phyloP scores from a whole-genome alignment of 2,329 filamentous ascomycete genomes.

The Fusarium tricinctum region DNA sequence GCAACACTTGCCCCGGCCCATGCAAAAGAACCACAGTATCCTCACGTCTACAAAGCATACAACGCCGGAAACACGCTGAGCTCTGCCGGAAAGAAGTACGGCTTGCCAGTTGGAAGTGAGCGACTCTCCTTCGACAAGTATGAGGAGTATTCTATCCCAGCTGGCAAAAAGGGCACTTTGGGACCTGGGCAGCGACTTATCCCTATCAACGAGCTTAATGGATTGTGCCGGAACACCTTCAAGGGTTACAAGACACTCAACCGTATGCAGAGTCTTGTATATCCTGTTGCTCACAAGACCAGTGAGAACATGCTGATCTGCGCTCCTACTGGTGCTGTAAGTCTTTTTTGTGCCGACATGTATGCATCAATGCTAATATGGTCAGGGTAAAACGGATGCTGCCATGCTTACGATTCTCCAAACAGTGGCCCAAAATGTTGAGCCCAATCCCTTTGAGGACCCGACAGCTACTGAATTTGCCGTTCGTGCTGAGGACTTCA shows the following conservation, averaged over 20 bases:
- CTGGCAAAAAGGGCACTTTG: constrained; percentile 81
- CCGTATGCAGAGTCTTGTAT: constrained; percentile 97
- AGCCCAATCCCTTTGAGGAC: constrained; percentile 83
- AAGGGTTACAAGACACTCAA: constrained; percentile 94
- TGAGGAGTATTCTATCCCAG: constrained; percentile 90
- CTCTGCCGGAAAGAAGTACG: constrained; percentile 83
- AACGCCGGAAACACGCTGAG: constrained; percentile 89
- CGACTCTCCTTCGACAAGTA: constrained; percentile 81
- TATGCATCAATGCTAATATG: constrained; percentile 27
- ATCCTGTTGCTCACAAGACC: constrained; percentile 93
- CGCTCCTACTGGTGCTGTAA: constrained; percentile 90
- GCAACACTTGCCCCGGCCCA: constrained; percentile 78
- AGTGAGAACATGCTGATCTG: constrained; percentile 99
- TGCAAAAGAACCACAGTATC: constrained; percentile 82
- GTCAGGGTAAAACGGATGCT: constrained; percentile 92
- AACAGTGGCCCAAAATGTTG: constrained; percentile 86
- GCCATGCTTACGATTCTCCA: constrained; percentile 97
- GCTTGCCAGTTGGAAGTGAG: constrained; percentile 80
- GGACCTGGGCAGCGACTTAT: constrained; percentile 81
- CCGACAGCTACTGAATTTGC: constrained; percentile 81
- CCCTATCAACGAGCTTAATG: constrained; percentile 85
- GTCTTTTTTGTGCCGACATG: constrained; percentile 53
- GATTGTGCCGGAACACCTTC: constrained; percentile 91
- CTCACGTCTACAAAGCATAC: constrained; percentile 91
- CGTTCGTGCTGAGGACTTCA: constrained; percentile 90